phyloP scores from a whole-genome alignment of 495 filamentous ascomycete genomes.

The Bryoglossum gracile region DNA sequence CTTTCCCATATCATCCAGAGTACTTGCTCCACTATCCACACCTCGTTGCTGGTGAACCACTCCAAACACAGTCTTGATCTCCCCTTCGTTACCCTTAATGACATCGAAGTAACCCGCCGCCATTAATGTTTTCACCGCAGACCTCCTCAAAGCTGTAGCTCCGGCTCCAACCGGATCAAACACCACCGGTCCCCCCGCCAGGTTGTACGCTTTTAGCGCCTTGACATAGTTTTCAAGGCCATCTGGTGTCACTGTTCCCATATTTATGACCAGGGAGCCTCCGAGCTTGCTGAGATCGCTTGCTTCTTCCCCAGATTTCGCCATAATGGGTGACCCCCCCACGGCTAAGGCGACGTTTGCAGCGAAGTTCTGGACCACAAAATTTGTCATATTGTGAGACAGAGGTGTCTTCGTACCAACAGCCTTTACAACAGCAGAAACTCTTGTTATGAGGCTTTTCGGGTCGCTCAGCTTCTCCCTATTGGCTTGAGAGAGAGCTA shows the following conservation, averaged over 20 bases:
- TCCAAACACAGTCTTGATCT: slow-evolving; percentile 65
- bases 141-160: slow-evolving; percentile 66
- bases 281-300: slow-evolving; percentile 61
- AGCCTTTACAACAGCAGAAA: slow-evolving; percentile 50
- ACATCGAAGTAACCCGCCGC: slow-evolving; percentile 69
- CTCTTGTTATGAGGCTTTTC: slow-evolving; percentile 13
- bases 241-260: slow-evolving; percentile 79
- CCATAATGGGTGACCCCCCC: slow-evolving; percentile 92
- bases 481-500: slow-evolving; percentile 10
- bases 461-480: neutral
- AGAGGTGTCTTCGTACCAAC: slow-evolving; percentile 60
- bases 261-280: slow-evolving; percentile 78
- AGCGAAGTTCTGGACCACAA: slow-evolving; percentile 85
- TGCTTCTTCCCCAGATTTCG: slow-evolving; percentile 78
- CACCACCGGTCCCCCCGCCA: slow-evolving; percentile 61
- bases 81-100: slow-evolving; percentile 93
- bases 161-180: slow-evolving; percentile 91
- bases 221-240: slow-evolving; percentile 57
- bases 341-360: slow-evolving; percentile 81
- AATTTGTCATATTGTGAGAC: slow-evolving; percentile 95
- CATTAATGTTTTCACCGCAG: slow-evolving; percentile 65
- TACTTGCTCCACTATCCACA: slow-evolving; percentile 70
- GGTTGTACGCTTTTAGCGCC: slow-evolving; percentile 68
- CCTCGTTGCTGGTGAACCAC: slow-evolving; percentile 62
- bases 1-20: slow-evolving; percentile 45